Evolutionary conservation across 2,329 filamentous ascomycete species (phyloP).

Genomic region (Diaporthe citrichinensis): DNA sequence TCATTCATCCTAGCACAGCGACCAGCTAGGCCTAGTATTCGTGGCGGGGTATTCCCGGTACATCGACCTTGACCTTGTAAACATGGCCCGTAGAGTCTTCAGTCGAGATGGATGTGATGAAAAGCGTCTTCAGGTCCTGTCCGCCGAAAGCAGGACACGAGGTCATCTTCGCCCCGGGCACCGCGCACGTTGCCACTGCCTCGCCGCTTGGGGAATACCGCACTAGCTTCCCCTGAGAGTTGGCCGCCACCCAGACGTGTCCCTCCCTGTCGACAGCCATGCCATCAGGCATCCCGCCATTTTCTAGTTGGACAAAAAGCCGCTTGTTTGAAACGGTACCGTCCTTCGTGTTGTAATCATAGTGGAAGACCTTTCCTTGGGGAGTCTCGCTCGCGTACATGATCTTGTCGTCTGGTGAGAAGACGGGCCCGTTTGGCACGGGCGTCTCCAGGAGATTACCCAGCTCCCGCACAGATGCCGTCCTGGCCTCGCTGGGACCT

Average conservation of each 20-base stretch:
- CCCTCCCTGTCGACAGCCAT: constrained; percentile 40
- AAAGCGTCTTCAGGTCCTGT: constrained; percentile 39
- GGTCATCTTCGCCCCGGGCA: constrained; percentile 41
- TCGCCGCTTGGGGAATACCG: constrained; percentile 39
- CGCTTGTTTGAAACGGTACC: constrained; percentile 33
- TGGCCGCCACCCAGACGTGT: constrained; percentile 37
- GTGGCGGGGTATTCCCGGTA: constrained; percentile 30
- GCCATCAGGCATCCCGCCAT: constrained; percentile 38
- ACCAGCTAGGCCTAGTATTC: constrained; percentile 16
- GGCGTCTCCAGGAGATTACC: constrained; percentile 40
- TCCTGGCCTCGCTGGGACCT: constrained; percentile 35
- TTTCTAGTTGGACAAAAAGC: constrained; percentile 32
- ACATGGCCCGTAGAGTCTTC: constrained; percentile 42
- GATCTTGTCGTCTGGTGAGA: constrained; percentile 44
- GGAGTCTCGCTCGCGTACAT: constrained; percentile 40
- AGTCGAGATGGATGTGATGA: constrained; percentile 41
- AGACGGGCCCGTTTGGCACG: constrained; percentile 47
- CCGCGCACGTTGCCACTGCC: constrained; percentile 24
- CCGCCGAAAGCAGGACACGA: constrained; percentile 42
- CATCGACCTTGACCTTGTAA: constrained; percentile 37
- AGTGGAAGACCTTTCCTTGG: constrained; percentile 32
- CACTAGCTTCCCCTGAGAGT: constrained; percentile 43
- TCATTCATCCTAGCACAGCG: too few species aligned
- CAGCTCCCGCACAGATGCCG: constrained; percentile 32
- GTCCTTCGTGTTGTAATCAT: constrained; percentile 29